A percentile compares a stretch with the other conserved stretches of the same genome.
phyloP scores from a whole-genome alignment of 2,329 filamentous ascomycete species.

The Cladosporium oxysporum region DNA sequence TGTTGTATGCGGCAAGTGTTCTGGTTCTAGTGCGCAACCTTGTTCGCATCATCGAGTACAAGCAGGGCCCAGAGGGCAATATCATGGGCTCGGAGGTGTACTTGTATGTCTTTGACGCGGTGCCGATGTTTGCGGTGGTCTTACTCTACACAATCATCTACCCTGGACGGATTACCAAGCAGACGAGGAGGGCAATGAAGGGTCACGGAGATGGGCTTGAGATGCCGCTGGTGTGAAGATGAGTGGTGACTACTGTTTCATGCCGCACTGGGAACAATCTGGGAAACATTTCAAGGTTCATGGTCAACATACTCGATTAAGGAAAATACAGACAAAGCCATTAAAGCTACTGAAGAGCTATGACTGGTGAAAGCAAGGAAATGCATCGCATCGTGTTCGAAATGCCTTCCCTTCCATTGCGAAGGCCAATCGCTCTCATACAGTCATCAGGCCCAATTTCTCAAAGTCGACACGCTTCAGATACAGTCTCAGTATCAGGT shows the following conservation, averaged over 20 bases:
- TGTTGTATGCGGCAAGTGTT: slow-evolving; percentile 17
- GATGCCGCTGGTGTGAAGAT: background rate
- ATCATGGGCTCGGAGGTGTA: slow-evolving; percentile 16
- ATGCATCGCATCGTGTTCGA: background rate
- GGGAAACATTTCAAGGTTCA: background rate
- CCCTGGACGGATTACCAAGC: background rate
- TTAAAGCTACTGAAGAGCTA: background rate
- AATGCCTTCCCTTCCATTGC: background rate
- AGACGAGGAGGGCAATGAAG: background rate
- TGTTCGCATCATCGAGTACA: slow-evolving; percentile 21
- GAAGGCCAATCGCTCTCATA: background rate
- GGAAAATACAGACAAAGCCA: background rate
- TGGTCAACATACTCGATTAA: background rate
- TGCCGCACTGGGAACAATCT: background rate
- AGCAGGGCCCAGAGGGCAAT: slow-evolving; percentile 18
- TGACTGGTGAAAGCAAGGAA: background rate
- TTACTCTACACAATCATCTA: slow-evolving; percentile 15
- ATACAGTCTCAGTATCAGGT: too few species aligned
- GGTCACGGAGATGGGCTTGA: background rate
- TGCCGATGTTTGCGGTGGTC: slow-evolving; percentile 19
- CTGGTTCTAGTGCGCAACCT: slow-evolving; percentile 21
- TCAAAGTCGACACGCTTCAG: too few species aligned
- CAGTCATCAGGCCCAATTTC: background rate
- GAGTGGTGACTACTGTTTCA: background rate
- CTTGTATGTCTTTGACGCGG: slow-evolving; percentile 22